Evolutionary conservation across 305 asterid species (phyloP), one percentile per base, ranked within the genome.

Genomic region (Fraxinus floribunda): DNA sequence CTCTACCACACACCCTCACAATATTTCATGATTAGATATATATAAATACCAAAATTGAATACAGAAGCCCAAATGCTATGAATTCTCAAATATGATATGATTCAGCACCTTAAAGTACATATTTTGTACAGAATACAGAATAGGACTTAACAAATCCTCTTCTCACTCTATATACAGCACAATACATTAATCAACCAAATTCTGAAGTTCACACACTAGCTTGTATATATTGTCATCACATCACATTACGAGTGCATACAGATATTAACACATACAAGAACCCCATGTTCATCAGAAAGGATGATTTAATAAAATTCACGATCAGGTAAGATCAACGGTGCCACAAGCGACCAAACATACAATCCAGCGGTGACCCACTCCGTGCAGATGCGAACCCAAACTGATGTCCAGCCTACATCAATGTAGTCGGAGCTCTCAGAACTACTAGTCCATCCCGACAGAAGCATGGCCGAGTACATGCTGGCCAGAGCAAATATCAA

Each of bases 391-490:
- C 97, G 98, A 81, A 96, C 98, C 99, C 99, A 96, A 78, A 94
- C 95, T 0, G 94, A 89, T 0, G 97, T 92, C 98, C 99, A 96
- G 2, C 99, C 99, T 0, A 96, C 94, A 15, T 96, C 98, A 68
- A 96, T 92, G 30, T 94, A 93, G 79, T 94, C 93, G 0, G 95
- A 66, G 83, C 86, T 88, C 83, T 92, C 95, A 0, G 97, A 87
- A 62, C 85, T 85, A 81, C 95, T 92, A 24, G 97, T 94, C 99
- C 99, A 96, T 2, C 99, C 99, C 0, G 99, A 91, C 13, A 96
- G 93, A 79, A 96, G 99, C 99, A 96, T 96, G 75, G 97, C 98
- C 0, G 99, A 93, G 88, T 96, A 96, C 99, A 96, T 96, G 90
- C 97, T 93, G 35, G 99, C 99, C 4, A 96, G 91, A 60, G 98